A percentile compares a stretch with the other conserved stretches of the same genome.
These are phyloP conservation scores for Blepharisma stoltei DNA, from an alignment of 73 alveolate species.

Conservation along the genomic window DNA sequence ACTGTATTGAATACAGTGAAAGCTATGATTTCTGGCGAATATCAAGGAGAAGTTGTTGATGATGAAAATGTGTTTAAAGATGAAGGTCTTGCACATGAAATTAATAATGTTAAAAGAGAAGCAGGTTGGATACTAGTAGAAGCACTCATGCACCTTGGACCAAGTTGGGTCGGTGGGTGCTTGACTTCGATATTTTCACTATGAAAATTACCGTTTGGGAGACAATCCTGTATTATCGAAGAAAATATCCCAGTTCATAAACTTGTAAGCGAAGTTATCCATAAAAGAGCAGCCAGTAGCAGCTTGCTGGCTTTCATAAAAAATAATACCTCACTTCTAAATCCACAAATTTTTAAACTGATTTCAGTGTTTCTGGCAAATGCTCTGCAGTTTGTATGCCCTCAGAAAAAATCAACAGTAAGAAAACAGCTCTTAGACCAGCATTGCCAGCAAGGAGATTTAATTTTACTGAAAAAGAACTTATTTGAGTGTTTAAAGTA, in stretches of 20 bases:
- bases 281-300: constrained; percentile 23
- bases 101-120: constrained; percentile 12
- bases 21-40: background rate
- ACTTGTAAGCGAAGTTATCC: constrained; percentile 16
- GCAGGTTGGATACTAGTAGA: constrained; percentile 30
- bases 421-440: background rate
- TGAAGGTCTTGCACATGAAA: constrained; percentile 17
- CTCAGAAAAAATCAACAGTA: constrained; percentile 11
- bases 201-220: constrained; percentile 18
- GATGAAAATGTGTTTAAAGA: background rate
- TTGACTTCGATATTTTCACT: background rate
- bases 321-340: background rate
- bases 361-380: background rate
- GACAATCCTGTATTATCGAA: constrained; percentile 8
- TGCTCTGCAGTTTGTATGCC: constrained; percentile 23
- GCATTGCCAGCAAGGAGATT: background rate
- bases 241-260: background rate
- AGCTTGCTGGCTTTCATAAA: background rate
- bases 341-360: constrained; percentile 26
- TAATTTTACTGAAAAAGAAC: constrained; percentile 17
- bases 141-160: constrained; percentile 20
- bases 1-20: background rate
- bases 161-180: constrained; percentile 11
- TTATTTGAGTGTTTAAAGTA: background rate
- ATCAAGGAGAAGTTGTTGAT: constrained; percentile 21